Percentiles rank a stretch among this genome's conserved stretches.
Evolutionary conservation across 306 rosid genomes (phyloP).

Genomic region (Boehmeria nivea): DNA sequence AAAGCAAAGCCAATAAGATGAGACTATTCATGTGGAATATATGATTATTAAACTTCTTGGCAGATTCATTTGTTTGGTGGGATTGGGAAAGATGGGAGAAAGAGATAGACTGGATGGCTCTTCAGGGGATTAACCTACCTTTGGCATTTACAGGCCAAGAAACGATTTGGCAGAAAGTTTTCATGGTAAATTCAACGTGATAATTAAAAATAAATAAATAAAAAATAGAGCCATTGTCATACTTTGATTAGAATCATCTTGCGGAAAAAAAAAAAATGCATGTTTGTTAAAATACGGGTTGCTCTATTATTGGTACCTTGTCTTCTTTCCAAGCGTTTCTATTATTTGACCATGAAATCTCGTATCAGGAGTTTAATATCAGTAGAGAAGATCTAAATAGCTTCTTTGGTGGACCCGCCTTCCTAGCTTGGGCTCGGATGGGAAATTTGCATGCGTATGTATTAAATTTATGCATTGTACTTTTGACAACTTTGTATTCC

Average conservation of each 20-base stretch:
- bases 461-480: not conserved
- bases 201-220: not conserved
- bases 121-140: constrained; percentile 92
- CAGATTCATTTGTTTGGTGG: constrained; percentile 99
- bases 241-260: no score
- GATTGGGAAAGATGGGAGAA: constrained; percentile 98
- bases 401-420: constrained; percentile 97
- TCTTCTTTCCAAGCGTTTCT: constrained; percentile 15
- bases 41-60: no score
- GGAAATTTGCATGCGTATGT: constrained; percentile 95
- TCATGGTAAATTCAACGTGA: constrained; percentile 41
- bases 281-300: not conserved
- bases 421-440: constrained; percentile 99
- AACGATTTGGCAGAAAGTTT: constrained; percentile 86
- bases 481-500: not conserved
- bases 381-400: constrained; percentile 52
- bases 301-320: constrained; percentile 1
- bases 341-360: constrained; percentile 31
- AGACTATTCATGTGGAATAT: no score
- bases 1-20: no score
- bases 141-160: constrained; percentile 96
- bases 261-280: no score
- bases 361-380: constrained; percentile 70
- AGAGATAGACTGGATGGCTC: constrained; percentile 99
- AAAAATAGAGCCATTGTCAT: no score